Evolutionary conservation across 2,329 filamentous ascomycete species (phyloP), one percentile per base, ranked within the genome.

Genomic region (Hypoxylon sp.): DNA sequence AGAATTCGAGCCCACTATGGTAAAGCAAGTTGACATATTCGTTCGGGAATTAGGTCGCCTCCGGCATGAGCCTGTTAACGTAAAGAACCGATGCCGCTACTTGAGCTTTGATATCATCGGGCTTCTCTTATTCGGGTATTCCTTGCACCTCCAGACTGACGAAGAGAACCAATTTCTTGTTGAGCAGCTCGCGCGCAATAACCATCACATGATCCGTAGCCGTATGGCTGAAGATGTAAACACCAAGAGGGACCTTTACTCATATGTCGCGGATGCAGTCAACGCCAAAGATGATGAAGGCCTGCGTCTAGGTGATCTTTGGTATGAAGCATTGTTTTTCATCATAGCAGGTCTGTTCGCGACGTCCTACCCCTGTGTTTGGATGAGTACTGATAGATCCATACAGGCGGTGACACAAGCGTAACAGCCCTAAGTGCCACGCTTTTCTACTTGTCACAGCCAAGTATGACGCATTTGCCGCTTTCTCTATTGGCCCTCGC

Each of bases 181-280:
- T 2, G 38, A 58, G 9, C 17, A 30, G 7, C 19, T 71, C 1
- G 38, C 21, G 19, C 14, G 30, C 0, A 59, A 53, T 2, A 65
- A 60, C 5, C 38, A 53, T 25, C 61, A 61, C 45, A 59, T 58
- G 58, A 64, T 71, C 3, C 25, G 23, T 5, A 55, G 4, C 3
- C 46, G 55, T 4, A 46, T 63, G 17, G 23, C 32, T 25, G 41
- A 60, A 30, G 66, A 62, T 2, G 23, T 32, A 17, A 9, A 71
- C 41, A 81, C 82, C 10, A 78, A 80, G 62, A 73, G 83, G 30
- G 79, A 80, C 2, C 82, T 86, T 48, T 86, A 86, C 68, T 85
- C 81, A 0, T 85, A 85, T 60, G 75, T 86, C 0, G 84, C 61
- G 1, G 61, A 68, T 7, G 34, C 21, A 2, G 13, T 65, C 19